Base-by-base conservation (phyloP, 306 rosid species). In the Cotoneaster glaucophyllus region DNA sequence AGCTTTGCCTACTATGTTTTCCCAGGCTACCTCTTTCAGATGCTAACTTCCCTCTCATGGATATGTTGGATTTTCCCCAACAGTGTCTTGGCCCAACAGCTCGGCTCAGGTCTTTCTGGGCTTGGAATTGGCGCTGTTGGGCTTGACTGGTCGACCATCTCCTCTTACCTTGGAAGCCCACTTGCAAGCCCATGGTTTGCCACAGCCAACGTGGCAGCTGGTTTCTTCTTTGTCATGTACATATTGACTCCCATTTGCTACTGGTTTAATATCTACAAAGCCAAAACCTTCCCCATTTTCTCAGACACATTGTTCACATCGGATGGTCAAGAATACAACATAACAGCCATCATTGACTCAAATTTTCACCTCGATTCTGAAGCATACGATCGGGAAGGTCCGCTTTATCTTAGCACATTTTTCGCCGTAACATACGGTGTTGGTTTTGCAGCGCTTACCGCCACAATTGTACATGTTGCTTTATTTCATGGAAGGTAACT, bases 141-240 rank as follows among this genome's bases (percentile, higher is more conserved):
- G 78, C 80, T 94, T 0, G 97, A 94, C 76, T 94, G 98, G 98
- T 91, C 97, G 48, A 84, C 97, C 21, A 84, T 91, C 64, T 90
- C 97, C 4, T 76, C 98, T 39, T 94, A 94, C 80, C 91, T 94
- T 0, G 98, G 98, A 34, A 94, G 98, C 89, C 98, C 98, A 68
- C 87, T 93, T 0, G 97, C 97, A 0, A 94, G 98, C 72, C 98
- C 98, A 80, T 94, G 96, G 97, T 94, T 94, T 78, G 98, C 98
- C 58, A 94, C 98, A 0, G 98, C 96, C 43, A 94, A 94, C 28
- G 93, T 94, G 2, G 98, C 97, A 1, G 97, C 25, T 2, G 98
- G 98, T 1, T 94, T 77, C 52, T 54, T 87, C 37, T 59, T 86
- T 9, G 89, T 90, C 17, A 86, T 94, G 97, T 91, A 94, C 72